A percentile compares a stretch with the other conserved stretches of the same genome.
These are phyloP conservation scores for Endocladia muricata DNA, from an alignment of 31 red algal genomes.

Conservation along the genomic window DNA sequence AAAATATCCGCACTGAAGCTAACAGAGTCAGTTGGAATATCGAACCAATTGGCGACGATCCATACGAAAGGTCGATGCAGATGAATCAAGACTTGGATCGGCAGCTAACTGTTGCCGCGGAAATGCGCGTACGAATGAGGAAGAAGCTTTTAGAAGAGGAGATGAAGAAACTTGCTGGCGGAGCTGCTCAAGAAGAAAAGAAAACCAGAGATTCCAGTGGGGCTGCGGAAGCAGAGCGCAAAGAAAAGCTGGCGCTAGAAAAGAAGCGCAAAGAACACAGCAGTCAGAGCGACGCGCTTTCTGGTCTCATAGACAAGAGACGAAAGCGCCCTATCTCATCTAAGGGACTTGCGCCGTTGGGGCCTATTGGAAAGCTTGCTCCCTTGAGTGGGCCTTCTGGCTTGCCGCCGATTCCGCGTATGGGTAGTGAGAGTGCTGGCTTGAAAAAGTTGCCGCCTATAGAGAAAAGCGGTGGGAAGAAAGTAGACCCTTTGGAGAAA, in stretches of 20 bases:
- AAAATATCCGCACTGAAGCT: slow-evolving; percentile 15
- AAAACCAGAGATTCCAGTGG: slow-evolving; percentile 47
- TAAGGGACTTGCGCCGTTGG: slow-evolving; percentile 35
- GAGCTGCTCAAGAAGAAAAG: slow-evolving; percentile 41
- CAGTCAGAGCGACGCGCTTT: slow-evolving; percentile 54
- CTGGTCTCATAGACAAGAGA: slow-evolving; percentile 32
- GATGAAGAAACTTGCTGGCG: slow-evolving; percentile 49
- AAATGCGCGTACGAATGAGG: slow-evolving; percentile 40
- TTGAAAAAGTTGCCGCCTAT: slow-evolving; percentile 27
- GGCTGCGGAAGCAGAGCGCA: slow-evolving; percentile 49
- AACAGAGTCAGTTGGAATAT: slow-evolving; percentile 45
- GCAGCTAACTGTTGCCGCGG: slow-evolving; percentile 32
- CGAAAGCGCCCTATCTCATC: slow-evolving; percentile 13
- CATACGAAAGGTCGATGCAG: slow-evolving; percentile 29
- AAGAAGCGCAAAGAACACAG: slow-evolving; percentile 60
- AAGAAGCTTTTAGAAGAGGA: slow-evolving; percentile 44
- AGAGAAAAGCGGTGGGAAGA: neutral
- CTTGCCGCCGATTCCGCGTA: neutral
- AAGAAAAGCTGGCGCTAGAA: slow-evolving; percentile 49
- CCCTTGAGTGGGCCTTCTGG: neutral
- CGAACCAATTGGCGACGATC: slow-evolving; percentile 13
- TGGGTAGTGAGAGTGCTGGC: neutral
- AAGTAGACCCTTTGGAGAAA: slow-evolving; percentile 8
- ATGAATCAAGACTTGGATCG: slow-evolving; percentile 54
- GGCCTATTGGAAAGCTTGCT: slow-evolving; percentile 8